These are phyloP conservation scores for Acmispon strigosus DNA, from an alignment of 306 rosid species.

Conservation along the genomic window DNA sequence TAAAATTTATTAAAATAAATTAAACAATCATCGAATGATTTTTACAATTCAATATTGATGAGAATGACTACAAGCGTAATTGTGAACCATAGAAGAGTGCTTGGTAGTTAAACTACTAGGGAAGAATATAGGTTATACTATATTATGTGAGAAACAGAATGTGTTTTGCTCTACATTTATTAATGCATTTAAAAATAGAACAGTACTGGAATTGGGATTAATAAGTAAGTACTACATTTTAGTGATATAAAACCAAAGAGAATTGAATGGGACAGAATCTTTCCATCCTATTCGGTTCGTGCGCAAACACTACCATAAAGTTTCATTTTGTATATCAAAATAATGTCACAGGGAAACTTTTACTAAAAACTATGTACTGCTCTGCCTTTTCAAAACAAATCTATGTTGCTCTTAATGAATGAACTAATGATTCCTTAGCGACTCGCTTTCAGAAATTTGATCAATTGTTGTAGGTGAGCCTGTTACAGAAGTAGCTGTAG, in stretches of 20 bases:
- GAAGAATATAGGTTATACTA: too few species aligned
- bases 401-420: constrained; percentile 11
- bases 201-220: background rate
- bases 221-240: background rate
- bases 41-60: too few species aligned
- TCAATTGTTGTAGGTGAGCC: constrained; percentile 29
- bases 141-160: too few species aligned
- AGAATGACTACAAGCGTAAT: too few species aligned
- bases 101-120: too few species aligned
- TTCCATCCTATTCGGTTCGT: background rate
- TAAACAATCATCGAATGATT: too few species aligned
- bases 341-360: constrained; percentile 5
- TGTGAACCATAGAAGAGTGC: too few species aligned
- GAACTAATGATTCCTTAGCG: constrained; percentile 24
- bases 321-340: constrained; percentile 24
- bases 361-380: constrained; percentile 11
- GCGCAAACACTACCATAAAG: background rate
- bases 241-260: background rate
- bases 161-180: too few species aligned
- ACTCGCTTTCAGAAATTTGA: constrained; percentile 36
- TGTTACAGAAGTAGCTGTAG: constrained; percentile 30
- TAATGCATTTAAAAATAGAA: too few species aligned
- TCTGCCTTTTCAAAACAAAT: constrained; percentile 20
- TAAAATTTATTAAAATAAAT: too few species aligned
- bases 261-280: background rate